Conservation (phyloP, 495 filamentous ascomycete species). For the Lichina pygmaea region DNA sequence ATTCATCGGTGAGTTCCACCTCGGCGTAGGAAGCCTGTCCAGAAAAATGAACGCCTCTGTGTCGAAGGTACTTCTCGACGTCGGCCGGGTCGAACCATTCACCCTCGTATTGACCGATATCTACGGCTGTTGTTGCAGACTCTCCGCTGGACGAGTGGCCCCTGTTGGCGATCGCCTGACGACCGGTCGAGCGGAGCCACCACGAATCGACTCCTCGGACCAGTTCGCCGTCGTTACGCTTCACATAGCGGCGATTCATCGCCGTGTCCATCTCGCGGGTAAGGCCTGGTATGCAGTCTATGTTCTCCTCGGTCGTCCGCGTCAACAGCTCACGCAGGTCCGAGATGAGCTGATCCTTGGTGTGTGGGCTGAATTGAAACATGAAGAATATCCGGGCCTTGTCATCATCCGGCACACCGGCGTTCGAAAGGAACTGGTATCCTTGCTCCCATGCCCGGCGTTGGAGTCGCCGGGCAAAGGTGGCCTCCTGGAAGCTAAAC, state of each 20-base stretch:
- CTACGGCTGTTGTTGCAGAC: too few relatives aligned
- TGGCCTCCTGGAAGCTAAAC: conserved; percentile 31
- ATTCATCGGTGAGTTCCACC: conserved; percentile 12
- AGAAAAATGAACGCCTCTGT: conserved; percentile 28
- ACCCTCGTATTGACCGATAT: conserved; percentile 16
- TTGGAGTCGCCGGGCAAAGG: conserved; percentile 46
- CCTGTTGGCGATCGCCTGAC: conserved; percentile 1
- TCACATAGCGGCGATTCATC: neutral
- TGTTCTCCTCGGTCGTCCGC: conserved; percentile 16
- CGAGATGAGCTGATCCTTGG: conserved; percentile 18
- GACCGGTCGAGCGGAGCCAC: conserved; percentile 10
- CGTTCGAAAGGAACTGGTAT: conserved; percentile 28
- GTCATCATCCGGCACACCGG: conserved; percentile 18
- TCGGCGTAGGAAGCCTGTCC: conserved; percentile 23
- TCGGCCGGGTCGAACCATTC: conserved; percentile 53
- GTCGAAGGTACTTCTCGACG: conserved; percentile 38
- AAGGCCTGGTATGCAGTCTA: conserved; percentile 12
- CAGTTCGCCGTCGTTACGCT: neutral
- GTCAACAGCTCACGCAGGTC: conserved; percentile 18
- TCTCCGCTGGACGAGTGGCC: conserved; percentile 4
- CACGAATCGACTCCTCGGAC: conserved; percentile 6
- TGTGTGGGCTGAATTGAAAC: conserved; percentile 31
- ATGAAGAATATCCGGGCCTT: conserved; percentile 31
- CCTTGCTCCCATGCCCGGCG: conserved; percentile 36
- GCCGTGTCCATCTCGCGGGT: neutral